Conservation (phyloP, 768 basidiomycete species). For the Lactarius deliciosus region DNA sequence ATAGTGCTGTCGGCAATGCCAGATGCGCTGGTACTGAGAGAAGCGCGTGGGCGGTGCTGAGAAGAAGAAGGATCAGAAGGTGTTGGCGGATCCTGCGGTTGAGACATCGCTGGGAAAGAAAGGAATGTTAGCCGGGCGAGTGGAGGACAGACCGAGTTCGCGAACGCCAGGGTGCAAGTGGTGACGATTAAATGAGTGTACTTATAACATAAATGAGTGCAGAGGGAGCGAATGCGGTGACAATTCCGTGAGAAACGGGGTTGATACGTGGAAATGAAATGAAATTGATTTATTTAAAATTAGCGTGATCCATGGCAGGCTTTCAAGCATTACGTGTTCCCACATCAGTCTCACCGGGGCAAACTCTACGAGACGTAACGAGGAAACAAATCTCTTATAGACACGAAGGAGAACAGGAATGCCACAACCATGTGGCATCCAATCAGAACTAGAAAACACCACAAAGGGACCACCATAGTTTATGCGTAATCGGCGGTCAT, state of each 20-base stretch:
- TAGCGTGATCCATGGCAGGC: background rate
- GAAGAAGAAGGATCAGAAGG: background rate
- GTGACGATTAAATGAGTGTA: background rate
- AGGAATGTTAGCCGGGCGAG: background rate
- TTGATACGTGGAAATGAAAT: background rate
- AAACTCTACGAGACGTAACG: constrained; percentile 13
- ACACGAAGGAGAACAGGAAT: constrained; percentile 21
- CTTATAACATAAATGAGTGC: constrained; percentile 6
- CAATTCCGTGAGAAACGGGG: background rate
- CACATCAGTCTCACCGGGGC: constrained; percentile 13
- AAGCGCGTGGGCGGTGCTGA: constrained; percentile 41
- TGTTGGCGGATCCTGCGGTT: background rate
- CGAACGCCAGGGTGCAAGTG: background rate
- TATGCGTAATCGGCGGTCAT: constrained; percentile 32
- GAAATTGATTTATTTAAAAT: background rate
- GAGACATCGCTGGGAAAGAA: constrained; percentile 18
- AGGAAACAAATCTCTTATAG: constrained; percentile 24
- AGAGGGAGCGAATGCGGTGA: background rate
- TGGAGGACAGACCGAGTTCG: background rate
- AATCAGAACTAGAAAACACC: constrained; percentile 19
- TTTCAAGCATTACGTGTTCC: constrained; percentile 7
- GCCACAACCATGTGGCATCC: constrained; percentile 17
- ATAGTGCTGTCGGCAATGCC: constrained; percentile 57
- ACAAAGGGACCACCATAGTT: constrained; percentile 26
- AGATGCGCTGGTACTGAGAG: constrained; percentile 55